A percentile compares a stretch with the other conserved stretches of the same genome.
These are phyloP conservation scores for Oryza punctata DNA, from an alignment of 176 grass and related monocot genomes.

Conservation along the genomic window DNA sequence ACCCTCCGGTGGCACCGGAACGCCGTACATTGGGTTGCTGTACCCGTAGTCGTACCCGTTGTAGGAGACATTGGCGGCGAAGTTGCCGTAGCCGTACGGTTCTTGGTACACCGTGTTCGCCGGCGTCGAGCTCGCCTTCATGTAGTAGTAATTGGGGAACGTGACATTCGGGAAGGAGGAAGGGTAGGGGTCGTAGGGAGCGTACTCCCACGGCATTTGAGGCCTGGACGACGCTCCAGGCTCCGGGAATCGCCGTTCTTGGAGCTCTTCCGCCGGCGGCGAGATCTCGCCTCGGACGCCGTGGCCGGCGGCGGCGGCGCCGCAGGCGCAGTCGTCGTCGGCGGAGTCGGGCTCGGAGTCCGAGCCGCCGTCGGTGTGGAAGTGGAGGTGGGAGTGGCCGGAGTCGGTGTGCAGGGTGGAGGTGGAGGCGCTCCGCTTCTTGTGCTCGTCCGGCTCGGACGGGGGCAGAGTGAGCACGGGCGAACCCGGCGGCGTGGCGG, in stretches of 20 bases:
- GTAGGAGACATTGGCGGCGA: conserved; percentile 44
- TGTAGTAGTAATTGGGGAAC: conserved; percentile 67
- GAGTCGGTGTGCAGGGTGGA: conserved; percentile 50
- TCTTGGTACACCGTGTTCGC: conserved; percentile 78
- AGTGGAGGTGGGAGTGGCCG: conserved; percentile 56
- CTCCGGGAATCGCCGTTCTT: conserved; percentile 27
- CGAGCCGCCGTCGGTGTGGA: conserved; percentile 37
- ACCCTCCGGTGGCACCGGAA: conserved; percentile 15
- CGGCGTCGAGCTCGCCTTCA: conserved; percentile 58
- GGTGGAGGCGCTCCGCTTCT: conserved; percentile 41
- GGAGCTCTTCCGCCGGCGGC: conserved; percentile 1
- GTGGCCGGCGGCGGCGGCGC: background rate
- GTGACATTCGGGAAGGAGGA: conserved; percentile 35
- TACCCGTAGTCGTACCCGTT: conserved; percentile 52
- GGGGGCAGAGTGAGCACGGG: conserved; percentile 80
- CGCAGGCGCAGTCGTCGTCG: conserved; percentile 27
- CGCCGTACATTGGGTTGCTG: conserved; percentile 57
- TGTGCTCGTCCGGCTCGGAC: conserved; percentile 34
- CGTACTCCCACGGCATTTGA: conserved; percentile 43
- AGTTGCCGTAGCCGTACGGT: conserved; percentile 52
- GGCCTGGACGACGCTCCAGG: background rate
- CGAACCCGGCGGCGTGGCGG: conserved; percentile 48
- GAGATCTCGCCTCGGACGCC: conserved; percentile 17
- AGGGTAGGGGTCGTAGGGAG: conserved; percentile 31
- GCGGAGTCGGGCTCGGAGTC: conserved; percentile 33